A percentile compares a stretch with the other conserved stretches of the same genome.
These are phyloP conservation scores for Pulicaria dysenterica DNA, from an alignment of 129 eudicot species.

Conservation along the genomic window DNA sequence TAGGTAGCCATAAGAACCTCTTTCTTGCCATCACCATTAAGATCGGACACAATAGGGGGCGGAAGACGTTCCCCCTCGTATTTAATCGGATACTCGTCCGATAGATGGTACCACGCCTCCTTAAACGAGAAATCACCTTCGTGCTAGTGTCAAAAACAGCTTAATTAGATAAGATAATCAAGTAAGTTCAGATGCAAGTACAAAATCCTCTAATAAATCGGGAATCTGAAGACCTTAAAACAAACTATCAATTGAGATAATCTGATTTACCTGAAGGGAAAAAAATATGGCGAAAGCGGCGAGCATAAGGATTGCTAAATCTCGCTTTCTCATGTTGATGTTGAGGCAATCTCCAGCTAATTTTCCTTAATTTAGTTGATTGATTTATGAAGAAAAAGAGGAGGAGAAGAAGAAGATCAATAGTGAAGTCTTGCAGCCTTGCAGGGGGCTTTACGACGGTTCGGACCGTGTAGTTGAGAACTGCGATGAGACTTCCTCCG, in stretches of 20 bases:
- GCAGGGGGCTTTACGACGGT: constrained; percentile 18
- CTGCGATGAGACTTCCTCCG: constrained; percentile 14
- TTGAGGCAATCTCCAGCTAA: constrained; percentile 11
- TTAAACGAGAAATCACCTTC: constrained; percentile 92
- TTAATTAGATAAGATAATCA: constrained; percentile 4
- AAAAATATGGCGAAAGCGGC: constrained; percentile 95
- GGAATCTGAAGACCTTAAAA: background rate
- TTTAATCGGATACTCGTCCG: constrained; percentile 86
- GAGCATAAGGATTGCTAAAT: constrained; percentile 92
- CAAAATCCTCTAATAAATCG: background rate
- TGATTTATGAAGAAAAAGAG: background rate
- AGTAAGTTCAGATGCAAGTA: background rate
- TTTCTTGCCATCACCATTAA: constrained; percentile 86
- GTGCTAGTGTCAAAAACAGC: constrained; percentile 47
- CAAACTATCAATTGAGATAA: background rate
- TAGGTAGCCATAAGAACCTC: constrained; percentile 91
- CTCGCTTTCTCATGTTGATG: constrained; percentile 87
- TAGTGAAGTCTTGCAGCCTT: constrained; percentile 3
- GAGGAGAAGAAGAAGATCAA: constrained; percentile 12
- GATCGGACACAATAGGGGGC: constrained; percentile 92
- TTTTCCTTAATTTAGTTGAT: constrained; percentile 13
- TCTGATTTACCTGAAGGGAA: constrained; percentile 70
- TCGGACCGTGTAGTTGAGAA: constrained; percentile 22
- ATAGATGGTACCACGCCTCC: constrained; percentile 92
- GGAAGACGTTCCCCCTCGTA: constrained; percentile 96